A percentile compares a stretch with the other conserved stretches of the same genome.
Conservation (phyloP, 164 flowering plant genomes). For the Sedum album region DNA sequence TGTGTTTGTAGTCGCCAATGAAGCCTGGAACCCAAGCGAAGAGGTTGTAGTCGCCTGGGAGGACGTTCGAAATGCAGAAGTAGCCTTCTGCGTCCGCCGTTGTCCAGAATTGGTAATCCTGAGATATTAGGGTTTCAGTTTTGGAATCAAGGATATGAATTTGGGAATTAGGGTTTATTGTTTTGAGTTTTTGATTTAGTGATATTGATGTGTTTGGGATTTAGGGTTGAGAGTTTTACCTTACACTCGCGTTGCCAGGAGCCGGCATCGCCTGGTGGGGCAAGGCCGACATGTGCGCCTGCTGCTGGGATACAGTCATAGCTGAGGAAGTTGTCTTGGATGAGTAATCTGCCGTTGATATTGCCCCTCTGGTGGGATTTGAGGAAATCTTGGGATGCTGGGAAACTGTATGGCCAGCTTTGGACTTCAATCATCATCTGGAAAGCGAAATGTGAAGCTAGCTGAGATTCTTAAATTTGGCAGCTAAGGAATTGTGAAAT, state of each 20-base stretch:
- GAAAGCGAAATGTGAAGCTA: slow-evolving; percentile 4
- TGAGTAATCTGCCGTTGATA: slow-evolving; percentile 50
- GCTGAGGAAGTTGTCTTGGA: slow-evolving; percentile 47
- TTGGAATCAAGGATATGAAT: too few relatives aligned
- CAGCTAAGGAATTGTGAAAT: not conserved
- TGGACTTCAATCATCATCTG: slow-evolving; percentile 60
- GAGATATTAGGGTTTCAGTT: too few relatives aligned
- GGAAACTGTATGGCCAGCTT: slow-evolving; percentile 85
- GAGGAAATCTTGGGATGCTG: slow-evolving; percentile 58
- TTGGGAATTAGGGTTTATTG: too few relatives aligned
- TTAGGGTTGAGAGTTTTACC: slow-evolving; percentile 19
- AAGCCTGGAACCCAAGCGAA: slow-evolving; percentile 63
- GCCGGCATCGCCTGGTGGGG: slow-evolving; percentile 70
- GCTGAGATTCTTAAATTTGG: not conserved
- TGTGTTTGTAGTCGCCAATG: slow-evolving; percentile 41
- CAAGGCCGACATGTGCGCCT: slow-evolving; percentile 75
- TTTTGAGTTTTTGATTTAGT: too few relatives aligned
- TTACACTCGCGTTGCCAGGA: slow-evolving; percentile 94
- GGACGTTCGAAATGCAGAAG: slow-evolving; percentile 28
- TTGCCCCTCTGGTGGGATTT: slow-evolving; percentile 44
- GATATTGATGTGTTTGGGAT: not conserved
- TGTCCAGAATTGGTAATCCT: slow-evolving; percentile 64
- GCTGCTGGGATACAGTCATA: slow-evolving; percentile 32
- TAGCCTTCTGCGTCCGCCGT: slow-evolving; percentile 36
- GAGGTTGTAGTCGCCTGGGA: slow-evolving; percentile 36